Conservation (phyloP, 1,139 yeast genomes). For the Kodamaea arcana region DNA sequence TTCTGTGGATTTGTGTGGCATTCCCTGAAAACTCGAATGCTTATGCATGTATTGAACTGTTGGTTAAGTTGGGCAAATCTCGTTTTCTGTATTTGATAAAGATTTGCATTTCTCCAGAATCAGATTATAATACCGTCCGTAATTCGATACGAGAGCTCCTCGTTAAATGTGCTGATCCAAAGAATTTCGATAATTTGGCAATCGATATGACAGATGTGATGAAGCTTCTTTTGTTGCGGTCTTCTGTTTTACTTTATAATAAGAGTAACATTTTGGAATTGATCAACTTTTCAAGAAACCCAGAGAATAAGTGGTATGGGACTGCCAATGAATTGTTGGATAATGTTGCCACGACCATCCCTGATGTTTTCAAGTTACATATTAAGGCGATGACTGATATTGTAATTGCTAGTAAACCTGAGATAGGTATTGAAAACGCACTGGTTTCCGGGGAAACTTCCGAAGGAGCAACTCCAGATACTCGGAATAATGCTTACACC, state of each 20-base stretch:
- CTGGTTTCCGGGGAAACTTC: no score
- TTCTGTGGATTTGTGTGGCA: conserved; percentile 60
- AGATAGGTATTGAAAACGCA: no score
- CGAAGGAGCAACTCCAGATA: not conserved
- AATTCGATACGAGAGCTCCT: conserved; percentile 62
- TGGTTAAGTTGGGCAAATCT: conserved; percentile 52
- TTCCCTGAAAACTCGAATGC: conserved; percentile 54
- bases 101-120: conserved; percentile 51
- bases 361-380: conserved; percentile 63
- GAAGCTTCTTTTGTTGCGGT: conserved; percentile 55
- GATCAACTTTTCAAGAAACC: conserved; percentile 43
- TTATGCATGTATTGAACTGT: conserved; percentile 44
- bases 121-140: conserved; percentile 56
- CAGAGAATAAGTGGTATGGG: conserved; percentile 23
- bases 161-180: conserved; percentile 49
- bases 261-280: conserved; percentile 58
- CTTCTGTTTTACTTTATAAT: conserved; percentile 62
- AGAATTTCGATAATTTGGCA: conserved; percentile 43
- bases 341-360: conserved; percentile 57
- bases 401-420: conserved; percentile 24
- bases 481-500: conserved; percentile 5
- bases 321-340: conserved; percentile 54
- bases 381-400: conserved; percentile 46
- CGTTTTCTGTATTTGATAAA: conserved; percentile 55
- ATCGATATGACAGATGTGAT: conserved; percentile 50